Conservation (phyloP, 1,284 basidiomycete species). For the Vanrija pseudolonga region DNA sequence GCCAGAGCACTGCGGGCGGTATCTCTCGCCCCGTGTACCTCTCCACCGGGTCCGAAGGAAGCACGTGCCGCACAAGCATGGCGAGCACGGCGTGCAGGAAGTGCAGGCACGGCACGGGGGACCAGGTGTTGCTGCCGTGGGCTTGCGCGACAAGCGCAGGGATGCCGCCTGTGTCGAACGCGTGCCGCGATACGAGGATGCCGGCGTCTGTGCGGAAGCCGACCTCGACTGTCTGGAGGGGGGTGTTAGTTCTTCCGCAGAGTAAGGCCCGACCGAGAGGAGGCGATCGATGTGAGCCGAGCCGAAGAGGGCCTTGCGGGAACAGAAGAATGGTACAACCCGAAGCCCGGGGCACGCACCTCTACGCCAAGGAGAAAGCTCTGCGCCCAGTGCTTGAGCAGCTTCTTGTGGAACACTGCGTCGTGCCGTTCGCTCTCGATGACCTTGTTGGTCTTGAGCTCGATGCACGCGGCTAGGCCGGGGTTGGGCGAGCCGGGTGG, state of each 20-base stretch:
- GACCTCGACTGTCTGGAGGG: constrained; percentile 70
- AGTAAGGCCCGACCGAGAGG: too few relatives aligned
- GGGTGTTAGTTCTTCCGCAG: too few relatives aligned
- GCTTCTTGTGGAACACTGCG: constrained; percentile 79
- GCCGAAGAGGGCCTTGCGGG: background rate
- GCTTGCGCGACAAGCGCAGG: constrained; percentile 43
- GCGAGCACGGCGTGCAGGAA: constrained; percentile 36
- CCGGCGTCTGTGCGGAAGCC: constrained; percentile 85
- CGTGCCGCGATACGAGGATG: constrained; percentile 59
- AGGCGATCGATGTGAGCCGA: too few relatives aligned
- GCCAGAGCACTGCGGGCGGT: constrained; percentile 34
- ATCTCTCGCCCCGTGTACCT: constrained; percentile 5
- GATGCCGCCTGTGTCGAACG: constrained; percentile 68
- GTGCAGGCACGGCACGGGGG: constrained; percentile 31
- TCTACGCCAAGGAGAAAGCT: constrained; percentile 88
- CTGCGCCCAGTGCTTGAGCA: constrained; percentile 94
- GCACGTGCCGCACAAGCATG: constrained; percentile 28
- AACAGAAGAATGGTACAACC: background rate
- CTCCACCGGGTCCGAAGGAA: constrained; percentile 36
- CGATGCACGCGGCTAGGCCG: constrained; percentile 59
- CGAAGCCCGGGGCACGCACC: constrained; percentile 52
- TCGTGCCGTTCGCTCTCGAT: constrained; percentile 70
- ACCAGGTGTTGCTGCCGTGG: constrained; percentile 24
- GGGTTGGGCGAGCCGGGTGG: constrained; percentile 29
- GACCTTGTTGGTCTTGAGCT: constrained; percentile 85